Evolutionary conservation across 768 basidiomycete species (phyloP).

Genomic region (Boletus pseudopeckii): DNA sequence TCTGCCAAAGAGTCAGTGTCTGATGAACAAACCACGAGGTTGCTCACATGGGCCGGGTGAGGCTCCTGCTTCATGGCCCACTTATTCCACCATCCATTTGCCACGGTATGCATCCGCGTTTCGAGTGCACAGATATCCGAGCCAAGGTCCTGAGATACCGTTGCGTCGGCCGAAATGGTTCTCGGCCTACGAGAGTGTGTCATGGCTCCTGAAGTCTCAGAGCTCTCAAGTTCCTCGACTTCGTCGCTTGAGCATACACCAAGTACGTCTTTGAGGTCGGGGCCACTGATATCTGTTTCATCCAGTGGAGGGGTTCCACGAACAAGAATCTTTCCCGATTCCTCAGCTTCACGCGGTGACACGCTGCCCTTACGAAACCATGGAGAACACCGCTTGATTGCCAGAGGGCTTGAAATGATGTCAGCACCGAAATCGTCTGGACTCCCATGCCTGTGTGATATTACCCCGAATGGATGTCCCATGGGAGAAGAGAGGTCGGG

Average conservation of each 20-base stretch:
- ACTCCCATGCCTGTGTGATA: slow-evolving; percentile 6
- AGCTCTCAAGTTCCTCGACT: slow-evolving; percentile 35
- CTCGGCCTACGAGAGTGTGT: slow-evolving; percentile 37
- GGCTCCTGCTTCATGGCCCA: slow-evolving; percentile 40
- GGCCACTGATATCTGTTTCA: slow-evolving; percentile 26
- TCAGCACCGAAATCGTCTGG: slow-evolving; percentile 51
- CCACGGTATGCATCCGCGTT: slow-evolving; percentile 38
- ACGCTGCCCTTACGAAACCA: slow-evolving; percentile 3
- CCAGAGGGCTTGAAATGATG: slow-evolving; percentile 33
- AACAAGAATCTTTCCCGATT: slow-evolving; percentile 24
- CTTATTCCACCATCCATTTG: slow-evolving; percentile 49
- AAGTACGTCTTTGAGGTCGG: slow-evolving; percentile 46
- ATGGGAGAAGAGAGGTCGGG: slow-evolving; percentile 66
- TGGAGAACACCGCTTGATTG: slow-evolving; percentile 18
- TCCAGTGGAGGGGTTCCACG: slow-evolving; percentile 27
- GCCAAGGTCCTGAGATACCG: slow-evolving; percentile 28
- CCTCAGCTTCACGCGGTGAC: background rate
- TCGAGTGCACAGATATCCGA: slow-evolving; percentile 23
- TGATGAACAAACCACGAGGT: slow-evolving; percentile 9
- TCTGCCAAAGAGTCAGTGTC: slow-evolving; percentile 22
- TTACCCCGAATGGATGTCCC: slow-evolving; percentile 28
- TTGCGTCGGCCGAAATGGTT: slow-evolving; percentile 22
- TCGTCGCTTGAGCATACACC: slow-evolving; percentile 44
- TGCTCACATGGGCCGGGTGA: slow-evolving; percentile 16
- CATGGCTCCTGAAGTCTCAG: slow-evolving; percentile 26